Conservation (phyloP, 2,329 filamentous ascomycete genomes). For the Pestalotiopsis sp. region DNA sequence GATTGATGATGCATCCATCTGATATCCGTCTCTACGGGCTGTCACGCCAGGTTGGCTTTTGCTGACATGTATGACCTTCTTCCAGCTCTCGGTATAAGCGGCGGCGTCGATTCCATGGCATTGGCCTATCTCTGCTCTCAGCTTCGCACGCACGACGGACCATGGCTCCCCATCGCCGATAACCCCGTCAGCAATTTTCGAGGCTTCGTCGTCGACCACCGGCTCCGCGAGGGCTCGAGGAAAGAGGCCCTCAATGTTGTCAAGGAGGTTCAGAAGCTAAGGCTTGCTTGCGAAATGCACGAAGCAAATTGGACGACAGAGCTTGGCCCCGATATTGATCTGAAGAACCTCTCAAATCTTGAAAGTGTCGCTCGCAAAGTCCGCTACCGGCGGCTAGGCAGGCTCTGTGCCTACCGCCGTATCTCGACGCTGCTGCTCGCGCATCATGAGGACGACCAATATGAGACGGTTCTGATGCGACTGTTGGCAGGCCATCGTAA, state of each 20-base stretch:
- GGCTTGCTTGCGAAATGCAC: constrained; percentile 27
- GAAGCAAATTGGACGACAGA: constrained; percentile 51
- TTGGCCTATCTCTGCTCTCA: constrained; percentile 72
- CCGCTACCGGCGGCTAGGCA: constrained; percentile 72
- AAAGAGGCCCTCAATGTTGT: constrained; percentile 52
- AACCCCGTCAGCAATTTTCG: constrained; percentile 41
- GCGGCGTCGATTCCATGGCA: constrained; percentile 98
- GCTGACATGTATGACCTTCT: background rate
- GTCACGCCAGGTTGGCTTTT: background rate
- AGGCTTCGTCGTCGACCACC: constrained; percentile 58
- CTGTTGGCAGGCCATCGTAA: constrained; percentile 66
- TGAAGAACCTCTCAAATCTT: constrained; percentile 59
- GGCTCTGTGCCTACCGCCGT: constrained; percentile 49
- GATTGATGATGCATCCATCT: background rate
- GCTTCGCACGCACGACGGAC: constrained; percentile 33
- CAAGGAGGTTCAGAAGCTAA: constrained; percentile 33
- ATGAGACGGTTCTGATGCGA: constrained; percentile 85
- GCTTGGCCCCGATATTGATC: constrained; percentile 26
- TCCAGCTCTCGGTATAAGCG: constrained; percentile 73
- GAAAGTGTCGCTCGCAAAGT: constrained; percentile 74
- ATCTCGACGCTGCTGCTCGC: constrained; percentile 70
- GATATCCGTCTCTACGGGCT: background rate
- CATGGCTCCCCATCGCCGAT: constrained; percentile 42
- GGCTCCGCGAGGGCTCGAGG: constrained; percentile 51
- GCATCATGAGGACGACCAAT: constrained; percentile 88